Conservation (phyloP, 441 rosid species). For the Euphorbia schlechtendalii region DNA sequence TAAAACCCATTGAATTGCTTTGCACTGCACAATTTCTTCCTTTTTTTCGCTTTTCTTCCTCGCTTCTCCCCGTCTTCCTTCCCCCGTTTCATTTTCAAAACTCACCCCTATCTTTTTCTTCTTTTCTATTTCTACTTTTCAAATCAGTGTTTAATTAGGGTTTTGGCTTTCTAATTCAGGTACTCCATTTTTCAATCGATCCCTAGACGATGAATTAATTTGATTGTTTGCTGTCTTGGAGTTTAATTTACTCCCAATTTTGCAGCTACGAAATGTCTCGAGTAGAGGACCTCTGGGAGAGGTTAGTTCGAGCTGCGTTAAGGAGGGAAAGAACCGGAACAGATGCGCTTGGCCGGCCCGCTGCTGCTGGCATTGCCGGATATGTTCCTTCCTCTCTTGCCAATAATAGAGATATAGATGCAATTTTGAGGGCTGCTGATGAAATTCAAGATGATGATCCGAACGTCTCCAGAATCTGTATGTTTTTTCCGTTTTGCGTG, state of each 20-base stretch:
- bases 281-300: conserved; percentile 79
- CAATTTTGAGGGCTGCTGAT: conserved; percentile 88
- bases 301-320: conserved; percentile 77
- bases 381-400: conserved; percentile 84
- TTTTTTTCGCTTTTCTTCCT: too few relatives aligned
- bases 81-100: conserved; percentile 1
- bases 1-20: neutral
- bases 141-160: conserved; percentile 18
- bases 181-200: conserved; percentile 11
- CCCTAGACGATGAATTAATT: neutral
- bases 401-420: conserved; percentile 81
- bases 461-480: conserved; percentile 73
- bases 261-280: conserved; percentile 50
- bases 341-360: conserved; percentile 44
- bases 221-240: neutral
- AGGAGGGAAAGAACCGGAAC: conserved; percentile 59
- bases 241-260: neutral
- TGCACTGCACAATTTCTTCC: neutral
- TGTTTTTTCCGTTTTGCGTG: conserved; percentile 9
- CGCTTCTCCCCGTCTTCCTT: neutral
- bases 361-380: conserved; percentile 64
- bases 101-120: neutral
- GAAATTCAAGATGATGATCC: conserved; percentile 96
- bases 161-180: conserved; percentile 16
- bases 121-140: neutral